These are phyloP conservation scores for Ceratocystis smalleyi DNA, from an alignment of 2,329 filamentous ascomycete genomes.

Conservation along the genomic window DNA sequence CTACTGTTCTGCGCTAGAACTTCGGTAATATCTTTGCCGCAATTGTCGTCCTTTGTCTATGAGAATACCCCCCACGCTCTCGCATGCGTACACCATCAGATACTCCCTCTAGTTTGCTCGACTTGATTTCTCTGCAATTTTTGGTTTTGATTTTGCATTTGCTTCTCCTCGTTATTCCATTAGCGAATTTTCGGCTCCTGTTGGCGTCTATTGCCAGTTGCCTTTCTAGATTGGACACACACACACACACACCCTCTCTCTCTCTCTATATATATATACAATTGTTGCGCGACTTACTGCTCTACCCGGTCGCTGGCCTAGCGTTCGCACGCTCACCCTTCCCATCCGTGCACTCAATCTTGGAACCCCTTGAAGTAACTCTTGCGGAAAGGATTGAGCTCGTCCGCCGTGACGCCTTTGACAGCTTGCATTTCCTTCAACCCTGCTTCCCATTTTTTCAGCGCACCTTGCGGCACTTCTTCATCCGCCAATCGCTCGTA, in stretches of 20 bases:
- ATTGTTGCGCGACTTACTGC: too few relatives aligned
- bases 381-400: conserved; percentile 44
- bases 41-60: too few relatives aligned
- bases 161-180: not conserved
- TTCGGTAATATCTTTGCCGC: conserved; percentile 29
- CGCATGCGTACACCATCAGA: too few relatives aligned
- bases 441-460: conserved; percentile 23
- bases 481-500: conserved; percentile 56
- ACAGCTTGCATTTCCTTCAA: conserved; percentile 20
- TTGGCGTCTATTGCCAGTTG: not conserved
- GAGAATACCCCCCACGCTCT: not conserved
- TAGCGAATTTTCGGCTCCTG: conserved; percentile 1
- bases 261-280: not conserved
- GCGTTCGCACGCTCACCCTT: conserved; percentile 4
- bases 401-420: conserved; percentile 38
- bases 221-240: not conserved
- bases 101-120: conserved; percentile 13
- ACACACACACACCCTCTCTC: too few relatives aligned
- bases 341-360: conserved; percentile 20
- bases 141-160: conserved; percentile 1
- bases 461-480: conserved; percentile 32
- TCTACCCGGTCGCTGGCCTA: not conserved
- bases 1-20: conserved; percentile 76
- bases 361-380: conserved; percentile 44
- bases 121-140: conserved; percentile 1